Conservation (phyloP, 2,329 filamentous ascomycete species). For the Beauveria sp. region DNA sequence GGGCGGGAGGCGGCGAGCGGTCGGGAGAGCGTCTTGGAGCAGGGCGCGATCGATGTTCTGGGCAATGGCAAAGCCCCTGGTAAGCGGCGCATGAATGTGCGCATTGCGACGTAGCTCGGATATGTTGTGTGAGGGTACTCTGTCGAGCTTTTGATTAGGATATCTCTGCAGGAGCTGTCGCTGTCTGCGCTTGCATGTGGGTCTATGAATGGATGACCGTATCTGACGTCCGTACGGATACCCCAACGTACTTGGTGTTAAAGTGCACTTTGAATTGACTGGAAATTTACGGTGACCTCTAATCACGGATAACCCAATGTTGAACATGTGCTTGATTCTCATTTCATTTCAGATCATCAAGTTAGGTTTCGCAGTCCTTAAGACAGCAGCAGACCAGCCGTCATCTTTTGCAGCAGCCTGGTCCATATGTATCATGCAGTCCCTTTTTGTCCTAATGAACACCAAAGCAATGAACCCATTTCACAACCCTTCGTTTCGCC, state of each 20-base stretch:
- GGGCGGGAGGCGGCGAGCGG: neutral
- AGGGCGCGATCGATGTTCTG: neutral
- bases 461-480: conserved; percentile 44
- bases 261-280: too few relatives aligned
- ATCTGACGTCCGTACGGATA: neutral
- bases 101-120: neutral
- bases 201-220: neutral
- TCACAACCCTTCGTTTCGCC: conserved; percentile 20
- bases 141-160: neutral
- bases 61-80: neutral
- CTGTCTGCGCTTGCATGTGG: conserved; percentile 4
- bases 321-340: conserved; percentile 27
- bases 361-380: conserved; percentile 33
- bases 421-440: conserved; percentile 39
- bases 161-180: neutral
- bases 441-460: conserved; percentile 42
- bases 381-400: conserved; percentile 39
- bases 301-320: neutral
- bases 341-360: conserved; percentile 41
- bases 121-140: neutral
- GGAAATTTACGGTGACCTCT: too few relatives aligned
- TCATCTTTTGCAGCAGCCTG: conserved; percentile 20
- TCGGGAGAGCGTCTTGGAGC: neutral
- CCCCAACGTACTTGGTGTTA: too few relatives aligned
- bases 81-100: neutral